Base-by-base conservation (phyloP, 1,284 basidiomycete genomes). In the Puccinia hordei region DNA sequence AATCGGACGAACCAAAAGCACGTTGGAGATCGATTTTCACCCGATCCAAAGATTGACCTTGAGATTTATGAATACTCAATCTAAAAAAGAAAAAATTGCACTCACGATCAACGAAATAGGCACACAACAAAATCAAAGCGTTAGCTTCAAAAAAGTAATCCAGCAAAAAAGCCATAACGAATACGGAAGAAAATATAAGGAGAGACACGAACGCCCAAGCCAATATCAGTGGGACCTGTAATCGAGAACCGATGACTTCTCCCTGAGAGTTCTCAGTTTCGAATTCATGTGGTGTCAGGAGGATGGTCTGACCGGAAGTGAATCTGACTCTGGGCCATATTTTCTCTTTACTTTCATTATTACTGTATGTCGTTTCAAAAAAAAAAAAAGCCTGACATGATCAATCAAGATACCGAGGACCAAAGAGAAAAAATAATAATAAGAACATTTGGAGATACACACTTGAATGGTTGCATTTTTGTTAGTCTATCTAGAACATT, bases 1-100 rank as follows among this genome's bases (percentile, higher is more conserved):
- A 55, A 57, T n/a, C 51, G 27, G 61, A 71, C 15, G 44, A 19
- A 87, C 97, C 95, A 83, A 98, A 88, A 22, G 87, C 86, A 79
- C 86, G 86, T 80, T 85, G 83, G 69, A 88, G 85, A 77, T 88
- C 87, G 57, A 94, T 90, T 85, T 91, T 93, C 76, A 96, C 93
- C 30, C 92, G 89, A 78, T 94, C 91, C 24, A 96, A 88, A 0
- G 86, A 87, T 80, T 87, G 86, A 19, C 87, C 87, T 80, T 87
- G 84, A 92, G 51, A 75, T 86, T 98, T 97, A 86, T 98, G 95
- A 75, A 97, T 97, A 74, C 92, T 94, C 91, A 94, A 93, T 0
- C 93, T 93, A 95, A 19, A 38, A 53, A 27, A 49, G 49, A 30
- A 46, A 44, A 0, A 46, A 44, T 49, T 44, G 19, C 12, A 13